Evolutionary conservation across 208 protist species (phyloP), one percentile per base, ranked within the genome.

Genomic region (Crithidia fasciculata): DNA sequence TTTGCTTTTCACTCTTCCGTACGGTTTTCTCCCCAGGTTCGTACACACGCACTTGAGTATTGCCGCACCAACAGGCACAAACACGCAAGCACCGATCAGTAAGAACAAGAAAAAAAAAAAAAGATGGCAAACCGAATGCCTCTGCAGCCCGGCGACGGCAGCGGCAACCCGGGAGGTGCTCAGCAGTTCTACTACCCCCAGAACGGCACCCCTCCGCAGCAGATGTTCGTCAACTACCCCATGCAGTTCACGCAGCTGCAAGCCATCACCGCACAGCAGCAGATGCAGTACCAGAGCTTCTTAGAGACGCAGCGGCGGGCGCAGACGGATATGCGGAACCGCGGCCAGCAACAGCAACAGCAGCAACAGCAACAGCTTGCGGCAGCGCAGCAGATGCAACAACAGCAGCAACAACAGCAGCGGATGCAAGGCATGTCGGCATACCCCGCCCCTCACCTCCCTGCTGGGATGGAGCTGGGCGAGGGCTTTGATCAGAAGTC

Each of bases 121-220:
- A 59, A 19, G 43, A 71, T 72, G 69, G 54, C 69, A 13, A 60
- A 66, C 19, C 59, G 52, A 2, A 68, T 79, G 60, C 66, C 65
- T 4, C 55, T 70, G 59, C 65, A 70, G 19, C 72, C 67, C 44
- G 60, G 74, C 41, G 74, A 80, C 40, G 74, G 68, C 39, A 40
- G 37, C 28, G 28, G 28, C 36, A 65, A 65, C 36, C 57, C 68
- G 2, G 43, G 4, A n/a, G 57, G 28, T 6, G 58, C 19, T 2
- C 74, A 80, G 50, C 19, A 40, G 19, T 80, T 59, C 69, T 80
- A 70, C 67, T 80, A 80, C 54, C 55, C 71, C 3, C 74, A 71
- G 7, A 63, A 57, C 43, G 58, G 74, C 62, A 55, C 78, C 10
- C 77, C 71, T 16, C 77, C 57, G 44, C 78, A 83, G 72, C 78